Base-by-base conservation (phyloP, 2,329 filamentous ascomycete species). In the Plectosphaerella cucumerina region DNA sequence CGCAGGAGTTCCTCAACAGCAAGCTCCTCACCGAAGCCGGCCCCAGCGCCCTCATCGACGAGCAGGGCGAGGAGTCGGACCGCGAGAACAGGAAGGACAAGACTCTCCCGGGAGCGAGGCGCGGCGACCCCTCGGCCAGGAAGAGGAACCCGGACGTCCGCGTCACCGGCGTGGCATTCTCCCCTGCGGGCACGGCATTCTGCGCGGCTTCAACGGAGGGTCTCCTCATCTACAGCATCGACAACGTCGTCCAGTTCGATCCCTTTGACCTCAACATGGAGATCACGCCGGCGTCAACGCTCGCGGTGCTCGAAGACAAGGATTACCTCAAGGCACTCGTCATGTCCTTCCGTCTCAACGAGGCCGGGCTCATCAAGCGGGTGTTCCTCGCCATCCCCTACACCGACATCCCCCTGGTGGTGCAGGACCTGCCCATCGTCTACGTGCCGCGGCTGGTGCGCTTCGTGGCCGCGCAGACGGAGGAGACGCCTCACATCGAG, bases 321-420 rank as follows among this genome's bases (percentile, higher is more conserved):
- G 89, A 96, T 64, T 96, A 89, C 68, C 81, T 97, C 56, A 96
- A 94, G 70, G 93, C 94, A 1, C 75, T 99, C 6, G 85, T 97
- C 56, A 99, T 99, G 94, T 88, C 92, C 1, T 99, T 99, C 78
- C 87, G 95, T 6, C 84, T 99, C 52, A 97, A 96, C 70, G 90
- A 96, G 67, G 79, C 84, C 5, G 82, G 85, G 20, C 77, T 99
- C 44, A 84, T 97, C 55, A 87, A 88, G 60, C 84, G 85, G 49
- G 89, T 97, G 17, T 97, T 96, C 71, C 87, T 95, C 69, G 81
- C 83, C 2, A 86, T 93, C 21, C 92, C 94, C 1, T 77, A 86
- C 41, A 69, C 76, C 2, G 87, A 93, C 58, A 88, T 97, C 44
- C 64, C 81, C 1, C 81, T 96, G 9, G 85, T 96, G 1, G 89